Evolutionary conservation across 805 yeast genomes (phyloP), one percentile per base, ranked within the genome.

Genomic region (Brettanomyces custersianus): DNA sequence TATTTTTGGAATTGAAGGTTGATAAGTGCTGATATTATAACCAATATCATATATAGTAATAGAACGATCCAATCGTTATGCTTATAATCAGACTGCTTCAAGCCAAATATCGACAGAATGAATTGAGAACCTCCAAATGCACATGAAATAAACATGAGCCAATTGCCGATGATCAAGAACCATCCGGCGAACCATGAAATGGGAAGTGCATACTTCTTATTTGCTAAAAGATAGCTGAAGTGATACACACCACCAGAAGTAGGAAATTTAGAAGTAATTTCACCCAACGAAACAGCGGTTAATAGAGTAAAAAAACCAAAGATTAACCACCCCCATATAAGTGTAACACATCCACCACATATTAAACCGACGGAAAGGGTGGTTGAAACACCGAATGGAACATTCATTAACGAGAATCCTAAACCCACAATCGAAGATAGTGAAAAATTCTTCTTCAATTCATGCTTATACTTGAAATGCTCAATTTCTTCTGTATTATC

Each of bases 111-210:
- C 2, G 84, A 74, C 5, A 82, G 61, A 12, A 81, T 70, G 47
- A 82, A 74, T 51, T 80, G 87, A 1, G 88, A 71, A 2, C 90
- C 92, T 3, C 84, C 79, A 55, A 77, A 82, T 17, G 83, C 68
- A 35, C 80, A 77, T 40, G 84, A 74, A 4, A 80, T 74, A 39
- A 82, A 74, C 71, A 79, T 80, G 2, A 85, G 70, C 84, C 86
- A 77, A 50, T 80, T 81, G 0, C 92, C 92, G 19, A 82, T 64
- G 15, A 81, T 60, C 35, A 80, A 59, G 41, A 76, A 70, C 82
- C 88, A 82, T 0, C 92, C 92, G 0, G 85, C 79, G 48, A 71
- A 74, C 90, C 90, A 82, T 3, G 86, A 75, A 33, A 77, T 63
- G 4, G 73, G 52, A 26, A 68, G 55, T n/a, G 81, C 68, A 40